Conservation (phyloP, 2,329 filamentous ascomycete genomes). For the Zasmidium citrigriseum region DNA sequence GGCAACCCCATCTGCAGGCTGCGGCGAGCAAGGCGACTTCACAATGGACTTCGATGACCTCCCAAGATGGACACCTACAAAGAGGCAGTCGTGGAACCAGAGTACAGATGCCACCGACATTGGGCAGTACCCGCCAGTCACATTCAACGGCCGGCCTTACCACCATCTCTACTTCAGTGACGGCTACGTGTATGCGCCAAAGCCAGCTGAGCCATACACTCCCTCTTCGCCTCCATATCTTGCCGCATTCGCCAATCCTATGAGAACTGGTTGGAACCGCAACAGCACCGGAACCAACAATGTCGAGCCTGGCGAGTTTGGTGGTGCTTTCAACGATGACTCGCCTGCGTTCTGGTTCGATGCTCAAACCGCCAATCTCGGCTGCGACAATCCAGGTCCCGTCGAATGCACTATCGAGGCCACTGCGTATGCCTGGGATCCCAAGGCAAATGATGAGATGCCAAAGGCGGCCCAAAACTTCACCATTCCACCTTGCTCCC, state of each 20-base stretch:
- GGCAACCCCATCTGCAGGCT: slow-evolving; percentile 28
- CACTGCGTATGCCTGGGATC: slow-evolving; percentile 46
- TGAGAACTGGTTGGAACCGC: slow-evolving; percentile 1
- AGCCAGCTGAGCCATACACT: slow-evolving; percentile 45
- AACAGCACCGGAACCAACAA: slow-evolving; percentile 1
- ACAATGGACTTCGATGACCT: slow-evolving; percentile 39
- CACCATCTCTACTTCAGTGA: slow-evolving; percentile 54
- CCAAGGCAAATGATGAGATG: slow-evolving; percentile 36
- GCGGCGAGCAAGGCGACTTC: slow-evolving; percentile 50
- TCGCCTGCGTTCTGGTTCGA: slow-evolving; percentile 54
- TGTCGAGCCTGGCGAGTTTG: slow-evolving; percentile 48
- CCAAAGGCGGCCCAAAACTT: slow-evolving; percentile 40
- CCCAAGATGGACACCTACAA: slow-evolving; percentile 35
- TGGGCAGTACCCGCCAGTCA: slow-evolving; percentile 41
- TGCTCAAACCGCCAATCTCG: slow-evolving; percentile 48
- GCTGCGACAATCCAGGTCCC: slow-evolving; percentile 47
- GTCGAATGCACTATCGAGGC: slow-evolving; percentile 46
- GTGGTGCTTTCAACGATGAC: slow-evolving; percentile 45
- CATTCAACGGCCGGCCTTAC: slow-evolving; percentile 44
- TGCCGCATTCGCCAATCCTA: slow-evolving; percentile 45
- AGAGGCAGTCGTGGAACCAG: slow-evolving; percentile 21
- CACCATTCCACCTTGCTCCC: slow-evolving; percentile 44
- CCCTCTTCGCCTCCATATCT: slow-evolving; percentile 49
- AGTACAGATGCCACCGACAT: slow-evolving; percentile 31
- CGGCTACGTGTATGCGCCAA: slow-evolving; percentile 52